Evolutionary conservation across 352 stramenopile species (phyloP).

Genomic region (Pythium rishiriense): DNA sequence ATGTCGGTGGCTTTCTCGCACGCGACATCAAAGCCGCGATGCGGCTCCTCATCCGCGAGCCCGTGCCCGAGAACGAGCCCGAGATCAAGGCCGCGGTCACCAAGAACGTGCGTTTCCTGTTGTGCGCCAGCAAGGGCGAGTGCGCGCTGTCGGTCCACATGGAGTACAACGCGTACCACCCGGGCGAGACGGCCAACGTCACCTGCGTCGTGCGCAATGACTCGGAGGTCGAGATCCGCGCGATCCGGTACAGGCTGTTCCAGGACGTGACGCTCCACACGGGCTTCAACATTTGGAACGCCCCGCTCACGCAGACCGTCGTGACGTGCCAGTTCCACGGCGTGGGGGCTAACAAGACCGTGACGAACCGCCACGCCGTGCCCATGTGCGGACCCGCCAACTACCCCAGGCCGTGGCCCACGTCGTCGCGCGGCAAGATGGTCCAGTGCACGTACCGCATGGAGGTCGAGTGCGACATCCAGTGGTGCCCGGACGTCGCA

Average conservation of each 20-base stretch:
- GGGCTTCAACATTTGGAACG: constrained; percentile 24
- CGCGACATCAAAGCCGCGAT: constrained; percentile 58
- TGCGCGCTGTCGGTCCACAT: constrained; percentile 48
- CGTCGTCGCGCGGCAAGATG: constrained; percentile 41
- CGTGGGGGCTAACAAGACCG: constrained; percentile 33
- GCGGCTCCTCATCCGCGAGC: constrained; percentile 51
- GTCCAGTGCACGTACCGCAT: constrained; percentile 52
- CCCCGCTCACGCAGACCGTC: constrained; percentile 38
- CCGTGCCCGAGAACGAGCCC: not conserved
- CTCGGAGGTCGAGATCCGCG: not conserved
- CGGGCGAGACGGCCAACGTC: constrained; percentile 51
- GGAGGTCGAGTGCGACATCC: constrained; percentile 57
- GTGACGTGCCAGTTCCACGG: constrained; percentile 47
- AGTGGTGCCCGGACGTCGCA: constrained; percentile 49
- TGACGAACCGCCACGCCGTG: not conserved
- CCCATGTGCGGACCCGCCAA: not conserved
- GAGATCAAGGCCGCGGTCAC: not conserved
- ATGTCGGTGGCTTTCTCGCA: constrained; percentile 53
- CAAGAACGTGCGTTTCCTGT: constrained; percentile 47
- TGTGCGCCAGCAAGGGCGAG: constrained; percentile 43
- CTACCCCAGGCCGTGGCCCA: not conserved
- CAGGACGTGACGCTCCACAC: constrained; percentile 31
- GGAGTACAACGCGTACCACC: constrained; percentile 63
- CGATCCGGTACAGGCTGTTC: not conserved
- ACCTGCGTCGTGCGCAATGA: constrained; percentile 32